Evolutionary conservation across 176 grass and related monocot genomes (phyloP), one percentile per base, ranked within the genome.

Genomic region (Tillandsia leiboldiana): DNA sequence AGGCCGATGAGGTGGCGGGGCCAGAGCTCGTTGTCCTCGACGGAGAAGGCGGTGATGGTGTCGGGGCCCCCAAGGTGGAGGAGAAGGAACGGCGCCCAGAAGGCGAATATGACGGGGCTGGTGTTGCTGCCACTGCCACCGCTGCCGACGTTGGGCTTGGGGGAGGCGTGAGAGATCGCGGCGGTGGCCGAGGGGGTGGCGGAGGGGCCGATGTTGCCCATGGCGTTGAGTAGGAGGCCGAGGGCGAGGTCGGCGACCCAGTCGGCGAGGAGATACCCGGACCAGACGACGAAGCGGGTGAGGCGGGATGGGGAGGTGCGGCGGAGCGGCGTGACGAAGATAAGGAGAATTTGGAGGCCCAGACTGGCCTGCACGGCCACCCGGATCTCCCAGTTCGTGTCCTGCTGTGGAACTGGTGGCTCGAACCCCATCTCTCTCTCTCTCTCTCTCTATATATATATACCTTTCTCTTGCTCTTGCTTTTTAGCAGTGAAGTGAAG

Each of bases 21-120:
- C 78, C 78, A 86, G 4, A 86, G 69, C 68, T 70, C n/a, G 11
- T 81, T 86, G 66, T 87, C 84, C 49, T 82, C 70, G 1, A 87
- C 10, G 6, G 70, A 69, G 33, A 73, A 73, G 3, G 83, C 70
- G 7, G 83, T 78, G 68, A 78, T 81, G 73, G 74, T 73, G 12
- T 86, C 74, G 5, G 70, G 74, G 6, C 83, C 74, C 4, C 70
- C 78, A 2, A 82, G 79, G 33, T 84, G 82, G 56, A 72, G 70
- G 48, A 86, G 78, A 18, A 81, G 63, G 49, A 86, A 69, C 10
- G 73, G 47, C 5, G 73, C 78, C 83, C 83, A 86, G 70, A 81
- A 67, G 29, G 77, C 73, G 3, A 28, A 28, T 42, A 81, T 52
- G 14, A 77, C 48, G 8, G 47, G 17, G 52, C 13, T 49, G 49